phyloP scores from a whole-genome alignment of 768 basidiomycete species.

The Tricholoma sp. region DNA sequence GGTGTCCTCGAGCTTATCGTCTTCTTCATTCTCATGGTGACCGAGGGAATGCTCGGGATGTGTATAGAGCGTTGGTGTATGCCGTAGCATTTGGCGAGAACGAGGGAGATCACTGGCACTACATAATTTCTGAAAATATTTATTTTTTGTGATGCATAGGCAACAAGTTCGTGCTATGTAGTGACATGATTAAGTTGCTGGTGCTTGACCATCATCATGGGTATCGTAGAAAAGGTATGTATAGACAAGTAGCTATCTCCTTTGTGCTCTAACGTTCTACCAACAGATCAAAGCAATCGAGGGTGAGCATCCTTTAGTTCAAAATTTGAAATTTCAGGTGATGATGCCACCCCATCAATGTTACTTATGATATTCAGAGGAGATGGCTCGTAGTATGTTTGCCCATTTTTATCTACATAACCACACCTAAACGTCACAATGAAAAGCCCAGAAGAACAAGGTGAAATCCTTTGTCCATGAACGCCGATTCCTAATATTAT shows the following conservation, averaged over 20 bases:
- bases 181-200: no score
- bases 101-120: slow-evolving; percentile 8
- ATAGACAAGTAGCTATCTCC: neutral
- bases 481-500: slow-evolving; percentile 3
- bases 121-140: neutral
- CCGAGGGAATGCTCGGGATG: slow-evolving; percentile 40
- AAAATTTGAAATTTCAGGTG: neutral
- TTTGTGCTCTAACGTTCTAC: slow-evolving; percentile 5
- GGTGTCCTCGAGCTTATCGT: slow-evolving; percentile 46
- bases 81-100: slow-evolving; percentile 37
- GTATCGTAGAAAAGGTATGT: slow-evolving; percentile 85
- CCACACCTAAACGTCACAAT: slow-evolving; percentile 2
- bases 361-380: no score
- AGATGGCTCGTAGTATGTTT: slow-evolving; percentile 91
- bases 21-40: slow-evolving; percentile 39
- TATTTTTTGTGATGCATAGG: neutral
- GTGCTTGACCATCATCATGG: slow-evolving; percentile 50
- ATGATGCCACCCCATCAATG: no score
- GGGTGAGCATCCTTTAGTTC: slow-evolving; percentile 48
- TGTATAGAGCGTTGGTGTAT: slow-evolving; percentile 64
- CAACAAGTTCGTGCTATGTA: no score
- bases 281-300: slow-evolving; percentile 90
- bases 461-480: slow-evolving; percentile 30
- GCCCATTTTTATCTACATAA: neutral
- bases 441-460: slow-evolving; percentile 91